Percentiles rank a stretch among this genome's conserved stretches.
Conservation (phyloP, 2,329 filamentous ascomycete species). For the Aaosphaeria arxii region DNA sequence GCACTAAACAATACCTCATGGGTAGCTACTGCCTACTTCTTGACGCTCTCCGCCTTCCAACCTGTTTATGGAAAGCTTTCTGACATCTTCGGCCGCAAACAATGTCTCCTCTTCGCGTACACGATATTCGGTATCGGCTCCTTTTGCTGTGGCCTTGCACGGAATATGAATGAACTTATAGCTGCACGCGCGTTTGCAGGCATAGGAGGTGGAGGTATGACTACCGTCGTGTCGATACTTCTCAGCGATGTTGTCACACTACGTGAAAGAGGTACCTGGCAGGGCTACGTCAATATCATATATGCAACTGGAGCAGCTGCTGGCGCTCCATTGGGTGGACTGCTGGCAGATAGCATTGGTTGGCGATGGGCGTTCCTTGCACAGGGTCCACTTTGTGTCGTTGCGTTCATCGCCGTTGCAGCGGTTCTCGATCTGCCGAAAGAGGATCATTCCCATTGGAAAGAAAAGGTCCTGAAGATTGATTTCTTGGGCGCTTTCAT, state of each 20-base stretch:
- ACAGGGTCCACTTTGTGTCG: slow-evolving; percentile 66
- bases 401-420: slow-evolving; percentile 64
- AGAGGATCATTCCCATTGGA: slow-evolving; percentile 60
- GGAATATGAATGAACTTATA: slow-evolving; percentile 64
- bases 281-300: slow-evolving; percentile 71
- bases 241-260: slow-evolving; percentile 70
- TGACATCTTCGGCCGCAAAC: slow-evolving; percentile 69
- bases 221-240: slow-evolving; percentile 65
- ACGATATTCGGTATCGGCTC: slow-evolving; percentile 64
- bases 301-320: slow-evolving; percentile 65
- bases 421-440: slow-evolving; percentile 61
- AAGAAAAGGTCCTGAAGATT: slow-evolving; percentile 62
- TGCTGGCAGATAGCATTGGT: slow-evolving; percentile 69
- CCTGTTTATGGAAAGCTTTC: slow-evolving; percentile 70
- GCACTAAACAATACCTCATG: slow-evolving; percentile 73
- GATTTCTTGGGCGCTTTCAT: slow-evolving; percentile 71
- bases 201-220: slow-evolving; percentile 71
- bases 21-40: slow-evolving; percentile 70
- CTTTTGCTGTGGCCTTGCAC: slow-evolving; percentile 60
- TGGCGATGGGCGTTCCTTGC: slow-evolving; percentile 76
- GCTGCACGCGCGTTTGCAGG: slow-evolving; percentile 61
- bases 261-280: slow-evolving; percentile 69
- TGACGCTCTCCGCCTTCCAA: slow-evolving; percentile 73
- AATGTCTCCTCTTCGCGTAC: slow-evolving; percentile 63
- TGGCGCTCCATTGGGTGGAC: slow-evolving; percentile 68